Evolutionary conservation across 768 basidiomycete genomes (phyloP), one percentile per base, ranked within the genome.

Genomic region (Termitomyces sp.): DNA sequence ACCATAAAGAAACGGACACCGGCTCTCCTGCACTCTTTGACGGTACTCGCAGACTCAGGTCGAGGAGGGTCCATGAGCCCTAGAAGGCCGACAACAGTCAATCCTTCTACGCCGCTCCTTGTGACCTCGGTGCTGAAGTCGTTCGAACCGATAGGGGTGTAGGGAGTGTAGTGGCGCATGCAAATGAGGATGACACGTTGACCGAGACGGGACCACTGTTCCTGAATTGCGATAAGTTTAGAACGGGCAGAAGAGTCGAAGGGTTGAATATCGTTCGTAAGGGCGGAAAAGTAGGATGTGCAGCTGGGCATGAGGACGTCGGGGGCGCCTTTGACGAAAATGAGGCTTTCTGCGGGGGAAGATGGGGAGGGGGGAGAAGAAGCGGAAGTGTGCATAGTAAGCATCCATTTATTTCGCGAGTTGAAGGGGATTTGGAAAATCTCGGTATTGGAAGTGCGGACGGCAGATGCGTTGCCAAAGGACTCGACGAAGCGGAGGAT

Each of bases 301-400:
- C 79, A 80, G 16, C 65, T 64, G 10, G 67, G 68, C 52, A 81
- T 72, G 25, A 82, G 68, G 20, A 81, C 69, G 53, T 86, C 84
- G 0, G 84, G 84, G 1, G 82, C 84, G n/a, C 83, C 83, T 64
- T 85, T 84, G 63, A 76, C 73, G 46, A 78, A 68, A 54, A 84
- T 65, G 64, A 76, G 66, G 0, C 56, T 61, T 32, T 55, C 55
- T 2, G 44, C 59, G 20, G 42, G 27, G 10, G 10, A 42, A 12
- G 35, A 33, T 5, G 32, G 23, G 9, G 58, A 60, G 41, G 59
- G 9, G 29, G 29, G 9, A 41, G 32, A 23, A 7, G 58, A 60
- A 42, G 59, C 3, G 29, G 29, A 29, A 41, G 59, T 62, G 23
- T 73, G 59, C 50, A 80, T 68, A 48, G 75, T 79, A 45, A 83